Evolutionary conservation across 108 stramenopile genomes (phyloP), one percentile per base, ranked within the genome.

Genomic region (Nitzschia inconspicua): DNA sequence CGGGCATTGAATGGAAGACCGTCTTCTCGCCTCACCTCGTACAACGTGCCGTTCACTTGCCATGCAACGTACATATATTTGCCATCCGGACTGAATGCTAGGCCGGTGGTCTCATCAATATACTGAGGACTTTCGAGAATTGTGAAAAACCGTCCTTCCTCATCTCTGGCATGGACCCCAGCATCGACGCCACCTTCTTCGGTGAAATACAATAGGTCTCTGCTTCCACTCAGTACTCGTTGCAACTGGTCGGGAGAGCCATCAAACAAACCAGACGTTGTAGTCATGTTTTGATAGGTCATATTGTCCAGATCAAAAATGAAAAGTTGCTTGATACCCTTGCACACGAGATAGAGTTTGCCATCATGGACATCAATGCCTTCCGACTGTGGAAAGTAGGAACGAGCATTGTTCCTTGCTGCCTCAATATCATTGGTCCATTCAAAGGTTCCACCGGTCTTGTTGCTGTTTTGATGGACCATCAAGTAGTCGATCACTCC

Each of bases 41-140:
- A 77, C 3, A 82, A 23, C 4, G 59, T 3, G 25, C 80, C 80
- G 32, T 47, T 54, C 19, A 59, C 29, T 54, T 82, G 76, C 48
- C 43, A 82, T 11, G 72, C 57, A 27, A 74, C 39, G 60, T 82
- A 82, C 72, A 82, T 73, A 35, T 47, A 52, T 23, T 52, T 57
- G 19, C 78, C 74, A 68, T 85, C 75, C 1, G 85, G 85, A 35
- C 70, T 73, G 44, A 90, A 86, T 8, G 85, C 79, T 10, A 90
- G 35, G 3, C 89, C 89, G 13, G 82, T 78, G 5, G 85, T 90
- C 44, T 86, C 89, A 47, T 63, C 72, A 2, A 5, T 5, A 18
- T 28, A 60, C 1, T n/a, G 22, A 7, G 62, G 55, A 20, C 63
- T 56, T 46, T 72, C 71, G 6, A 85, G 40, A 2, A 85, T 53